These are phyloP conservation scores for Yamadazyma kitorensis DNA, from an alignment of 805 yeast genomes.

Conservation along the genomic window DNA sequence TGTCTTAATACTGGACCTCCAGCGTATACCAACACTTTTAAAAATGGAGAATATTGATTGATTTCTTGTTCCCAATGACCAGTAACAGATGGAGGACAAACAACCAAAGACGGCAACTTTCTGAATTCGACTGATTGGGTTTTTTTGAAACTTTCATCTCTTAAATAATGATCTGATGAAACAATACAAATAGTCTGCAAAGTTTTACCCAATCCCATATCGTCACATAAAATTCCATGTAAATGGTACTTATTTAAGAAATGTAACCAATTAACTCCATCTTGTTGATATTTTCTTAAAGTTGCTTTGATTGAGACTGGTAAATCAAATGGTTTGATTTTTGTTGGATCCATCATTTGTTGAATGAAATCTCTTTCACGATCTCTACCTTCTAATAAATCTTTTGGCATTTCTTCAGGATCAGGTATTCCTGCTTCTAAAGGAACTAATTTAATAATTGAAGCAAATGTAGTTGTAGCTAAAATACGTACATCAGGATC, in stretches of 20 bases:
- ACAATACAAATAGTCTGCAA: constrained; percentile 95
- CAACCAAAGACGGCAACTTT: constrained; percentile 76
- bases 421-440: constrained; percentile 96
- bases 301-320: constrained; percentile 94
- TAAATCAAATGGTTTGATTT: constrained; percentile 79
- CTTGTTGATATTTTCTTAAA: constrained; percentile 92
- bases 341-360: constrained; percentile 97
- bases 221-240: constrained; percentile 97
- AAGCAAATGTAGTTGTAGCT: constrained; percentile 95
- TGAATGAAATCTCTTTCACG: constrained; percentile 90
- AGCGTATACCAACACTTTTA: constrained; percentile 81
- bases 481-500: constrained; percentile 82
- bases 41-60: constrained; percentile 82
- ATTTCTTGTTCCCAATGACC: constrained; percentile 99
- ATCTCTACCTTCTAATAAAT: constrained; percentile 83
- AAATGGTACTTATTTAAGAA: constrained; percentile 90
- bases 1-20: constrained; percentile 83
- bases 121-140: constrained; percentile 66
- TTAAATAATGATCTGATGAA: constrained; percentile 88
- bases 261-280: constrained; percentile 97
- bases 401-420: constrained; percentile 85
- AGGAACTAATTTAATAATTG: constrained; percentile 92
- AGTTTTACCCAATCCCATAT: constrained; percentile 98
- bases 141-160: constrained; percentile 64
- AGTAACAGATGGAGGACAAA: constrained; percentile 96